Base-by-base conservation (phyloP, 2,329 filamentous ascomycete species). In the Capronia coronata region DNA sequence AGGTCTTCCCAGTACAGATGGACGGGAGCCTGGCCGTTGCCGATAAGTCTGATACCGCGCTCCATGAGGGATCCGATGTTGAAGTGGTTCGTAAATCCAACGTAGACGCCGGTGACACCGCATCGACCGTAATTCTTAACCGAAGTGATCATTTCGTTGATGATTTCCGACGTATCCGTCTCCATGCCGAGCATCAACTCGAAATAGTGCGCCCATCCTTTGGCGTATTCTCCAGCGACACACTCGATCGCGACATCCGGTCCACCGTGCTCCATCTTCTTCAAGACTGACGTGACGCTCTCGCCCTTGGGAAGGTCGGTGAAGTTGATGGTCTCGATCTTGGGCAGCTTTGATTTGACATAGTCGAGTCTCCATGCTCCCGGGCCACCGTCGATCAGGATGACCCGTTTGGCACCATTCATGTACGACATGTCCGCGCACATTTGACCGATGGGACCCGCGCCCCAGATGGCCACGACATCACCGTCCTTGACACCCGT, bases 41-140 rank as follows among this genome's bases (percentile, higher is more conserved):
- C 79, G 56, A 81, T 89, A 38, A 94, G 76, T 1, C 86, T 82
- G 58, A 94, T 80, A n/a, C 87, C 87, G 25, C 86, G 82, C 69
- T 94, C 81, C 87, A 94, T 94, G 11, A 94, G 64, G 0, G 86
- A 82, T 8, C 88, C 87, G 59, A 91, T 82, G 68, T 87, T 87
- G 74, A 91, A 87, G 66, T 87, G 84, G 67, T 88, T 89, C 18
- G 83, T 87, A 63, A 72, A 82, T 23, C 78, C 78, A 30, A 78
- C 76, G 61, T 82, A 82, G 9, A 82, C 78, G 46, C 87, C 87
- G 0, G 87, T 94, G 49, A 94, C 75, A 18, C 88, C 87, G 47
- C 82, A 82, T 5, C 86, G 76, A 3, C 88, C 70, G 27, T 74
- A 77, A 11, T 67, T 73, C 10, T 81, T 67, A 22, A 80, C 77